Evolutionary conservation across 129 eudicot genomes (phyloP).

Genomic region (Tagetes patula): DNA sequence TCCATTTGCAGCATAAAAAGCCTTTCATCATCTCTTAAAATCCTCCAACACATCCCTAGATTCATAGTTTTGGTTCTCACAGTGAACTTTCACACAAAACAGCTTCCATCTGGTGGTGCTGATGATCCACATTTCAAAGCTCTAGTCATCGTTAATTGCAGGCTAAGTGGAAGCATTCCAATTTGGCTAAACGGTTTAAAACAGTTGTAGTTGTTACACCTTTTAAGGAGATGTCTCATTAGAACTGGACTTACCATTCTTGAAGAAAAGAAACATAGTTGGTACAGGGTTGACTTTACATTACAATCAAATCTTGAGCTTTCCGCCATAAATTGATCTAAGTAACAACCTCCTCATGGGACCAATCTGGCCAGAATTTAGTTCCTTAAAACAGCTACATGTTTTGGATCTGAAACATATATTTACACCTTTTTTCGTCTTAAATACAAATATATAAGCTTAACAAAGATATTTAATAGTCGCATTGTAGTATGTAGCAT

Average conservation of each 20-base stretch:
- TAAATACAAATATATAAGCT: too few species aligned
- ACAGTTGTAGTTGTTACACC: conserved; percentile 47
- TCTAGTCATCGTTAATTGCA: conserved; percentile 1
- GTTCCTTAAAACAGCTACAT: conserved; percentile 26
- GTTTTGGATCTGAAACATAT: conserved; percentile 40
- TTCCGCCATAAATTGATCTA: conserved; percentile 48
- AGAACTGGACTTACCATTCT: conserved; percentile 39
- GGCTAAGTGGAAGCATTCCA: conserved; percentile 13
- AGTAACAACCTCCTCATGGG: conserved; percentile 49
- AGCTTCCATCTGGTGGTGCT: neutral
- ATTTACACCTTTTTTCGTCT: too few species aligned
- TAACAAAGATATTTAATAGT: too few species aligned
- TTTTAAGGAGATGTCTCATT: conserved; percentile 38
- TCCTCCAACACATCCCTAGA: neutral
- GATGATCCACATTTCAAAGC: neutral
- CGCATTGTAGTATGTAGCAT: too few species aligned
- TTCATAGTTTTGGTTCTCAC: neutral
- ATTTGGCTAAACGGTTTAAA: conserved; percentile 27
- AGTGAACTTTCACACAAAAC: neutral
- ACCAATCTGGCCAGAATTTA: conserved; percentile 53
- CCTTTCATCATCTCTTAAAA: conserved; percentile 15
- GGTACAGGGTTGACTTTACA: conserved; percentile 27
- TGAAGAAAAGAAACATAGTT: conserved; percentile 31
- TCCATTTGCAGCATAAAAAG: conserved; percentile 1
- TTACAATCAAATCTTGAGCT: conserved; percentile 41